A percentile compares a stretch with the other conserved stretches of the same genome.
These are phyloP conservation scores for Alternaria sp. DNA, from an alignment of 2,329 filamentous ascomycete species.

Conservation along the genomic window DNA sequence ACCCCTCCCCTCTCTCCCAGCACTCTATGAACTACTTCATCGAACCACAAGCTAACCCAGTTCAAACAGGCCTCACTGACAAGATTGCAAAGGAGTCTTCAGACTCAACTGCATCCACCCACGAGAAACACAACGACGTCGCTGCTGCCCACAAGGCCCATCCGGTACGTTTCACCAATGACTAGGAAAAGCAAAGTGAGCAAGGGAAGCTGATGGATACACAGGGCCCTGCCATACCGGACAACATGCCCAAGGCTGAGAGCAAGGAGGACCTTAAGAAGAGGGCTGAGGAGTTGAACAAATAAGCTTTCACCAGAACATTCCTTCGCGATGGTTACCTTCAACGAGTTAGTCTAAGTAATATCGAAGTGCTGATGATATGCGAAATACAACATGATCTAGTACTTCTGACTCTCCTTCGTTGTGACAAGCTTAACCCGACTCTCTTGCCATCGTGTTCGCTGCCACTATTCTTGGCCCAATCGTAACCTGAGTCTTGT, in stretches of 20 bases:
- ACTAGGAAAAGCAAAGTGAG: background rate
- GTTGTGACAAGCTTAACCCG: no score
- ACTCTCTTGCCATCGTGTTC: no score
- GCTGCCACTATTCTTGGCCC: no score
- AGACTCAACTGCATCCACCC: slow-evolving; percentile 52
- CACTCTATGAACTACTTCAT: background rate
- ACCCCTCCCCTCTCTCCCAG: background rate
- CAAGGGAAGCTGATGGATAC: slow-evolving; percentile 16
- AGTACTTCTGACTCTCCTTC: no score
- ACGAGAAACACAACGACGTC: slow-evolving; percentile 49
- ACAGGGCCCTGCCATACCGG: slow-evolving; percentile 57
- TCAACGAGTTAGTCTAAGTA: no score
- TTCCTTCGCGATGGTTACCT: no score
- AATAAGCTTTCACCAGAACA: slow-evolving; percentile 37
- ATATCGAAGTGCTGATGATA: no score
- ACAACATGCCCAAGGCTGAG: slow-evolving; percentile 56
- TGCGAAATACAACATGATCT: no score
- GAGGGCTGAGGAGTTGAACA: slow-evolving; percentile 61
- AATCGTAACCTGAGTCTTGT: no score
- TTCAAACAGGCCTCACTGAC: slow-evolving; percentile 54
- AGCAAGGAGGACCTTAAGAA: slow-evolving; percentile 61
- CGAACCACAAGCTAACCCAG: slow-evolving; percentile 1
- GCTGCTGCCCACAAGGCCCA: slow-evolving; percentile 54
- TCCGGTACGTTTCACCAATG: slow-evolving; percentile 38
- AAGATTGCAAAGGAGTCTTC: slow-evolving; percentile 56